Conservation (phyloP, 208 protist genomes). For the Porcisia hertigi region DNA sequence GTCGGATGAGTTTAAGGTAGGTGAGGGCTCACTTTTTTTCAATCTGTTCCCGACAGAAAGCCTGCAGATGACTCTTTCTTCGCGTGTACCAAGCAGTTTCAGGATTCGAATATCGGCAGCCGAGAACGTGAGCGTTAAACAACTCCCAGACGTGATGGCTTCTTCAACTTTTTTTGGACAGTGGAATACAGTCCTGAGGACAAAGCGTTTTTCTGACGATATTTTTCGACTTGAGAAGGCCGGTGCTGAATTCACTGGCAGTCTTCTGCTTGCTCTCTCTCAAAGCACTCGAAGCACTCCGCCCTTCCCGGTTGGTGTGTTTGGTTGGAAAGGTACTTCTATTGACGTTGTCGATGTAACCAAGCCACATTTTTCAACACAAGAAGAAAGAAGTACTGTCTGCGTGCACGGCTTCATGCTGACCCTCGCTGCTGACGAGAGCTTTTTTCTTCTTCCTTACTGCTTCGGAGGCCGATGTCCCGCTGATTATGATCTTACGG, state of each 20-base stretch:
- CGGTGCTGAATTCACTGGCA: constrained; percentile 13
- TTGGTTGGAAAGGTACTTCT: constrained; percentile 28
- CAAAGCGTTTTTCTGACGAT: constrained; percentile 34
- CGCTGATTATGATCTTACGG: constrained; percentile 15
- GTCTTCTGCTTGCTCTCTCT: constrained; percentile 46
- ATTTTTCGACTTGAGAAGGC: constrained; percentile 40
- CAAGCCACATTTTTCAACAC: constrained; percentile 22
- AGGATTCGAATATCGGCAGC: constrained; percentile 26
- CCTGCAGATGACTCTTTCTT: constrained; percentile 55
- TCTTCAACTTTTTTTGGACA: constrained; percentile 23
- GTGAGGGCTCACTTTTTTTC: constrained; percentile 45
- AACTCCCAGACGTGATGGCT: constrained; percentile 27
- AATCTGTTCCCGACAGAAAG: constrained; percentile 37
- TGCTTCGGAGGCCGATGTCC: constrained; percentile 21
- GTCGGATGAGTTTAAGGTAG: constrained; percentile 26
- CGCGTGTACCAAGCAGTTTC: constrained; percentile 29
- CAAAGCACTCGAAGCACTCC: constrained; percentile 32
- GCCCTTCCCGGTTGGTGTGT: constrained; percentile 26
- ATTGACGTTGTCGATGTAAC: constrained; percentile 16
- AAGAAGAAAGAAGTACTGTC: constrained; percentile 15
- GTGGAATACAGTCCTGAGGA: constrained; percentile 32
- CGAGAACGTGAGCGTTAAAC: constrained; percentile 19
- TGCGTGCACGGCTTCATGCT: constrained; percentile 26
- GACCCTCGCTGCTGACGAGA: constrained; percentile 12
- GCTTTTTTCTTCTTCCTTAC: constrained; percentile 30